phyloP scores from a whole-genome alignment of 2,329 filamentous ascomycete species.

The Fusarium temperatum region DNA sequence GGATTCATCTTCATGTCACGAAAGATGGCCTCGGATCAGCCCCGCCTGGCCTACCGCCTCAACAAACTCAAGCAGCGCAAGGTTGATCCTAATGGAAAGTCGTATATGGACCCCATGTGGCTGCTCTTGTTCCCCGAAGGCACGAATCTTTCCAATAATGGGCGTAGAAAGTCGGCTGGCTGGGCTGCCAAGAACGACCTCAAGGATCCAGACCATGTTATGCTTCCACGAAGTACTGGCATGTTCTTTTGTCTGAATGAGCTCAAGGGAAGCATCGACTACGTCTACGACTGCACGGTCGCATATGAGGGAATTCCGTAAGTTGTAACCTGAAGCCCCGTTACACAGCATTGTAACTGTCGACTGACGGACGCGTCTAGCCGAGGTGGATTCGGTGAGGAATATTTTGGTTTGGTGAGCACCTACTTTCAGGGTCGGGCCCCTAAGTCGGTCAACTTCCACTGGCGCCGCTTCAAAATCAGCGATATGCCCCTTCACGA shows the following conservation, averaged over 20 bases:
- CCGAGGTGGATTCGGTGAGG: constrained; percentile 85
- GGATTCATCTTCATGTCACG: constrained; percentile 93
- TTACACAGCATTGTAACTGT: constrained; percentile 5
- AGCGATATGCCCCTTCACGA: constrained; percentile 83
- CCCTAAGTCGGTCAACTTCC: constrained; percentile 95
- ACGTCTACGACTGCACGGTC: constrained; percentile 92
- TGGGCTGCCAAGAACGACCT: constrained; percentile 83
- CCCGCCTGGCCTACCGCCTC: constrained; percentile 78
- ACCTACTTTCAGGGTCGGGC: constrained; percentile 90
- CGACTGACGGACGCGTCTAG: constrained; percentile 51
- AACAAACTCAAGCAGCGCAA: constrained; percentile 71
- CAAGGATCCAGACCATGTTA: constrained; percentile 75
- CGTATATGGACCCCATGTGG: constrained; percentile 84
- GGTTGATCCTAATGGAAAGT: constrained; percentile 61
- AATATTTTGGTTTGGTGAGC: constrained; percentile 85
- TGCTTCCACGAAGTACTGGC: constrained; percentile 83
- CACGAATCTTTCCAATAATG: constrained; percentile 79
- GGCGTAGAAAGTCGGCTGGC: constrained; percentile 72
- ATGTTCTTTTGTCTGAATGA: constrained; percentile 82
- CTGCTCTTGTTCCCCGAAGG: constrained; percentile 88
- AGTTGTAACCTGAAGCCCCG: constrained; percentile 54
- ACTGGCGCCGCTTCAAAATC: constrained; percentile 88
- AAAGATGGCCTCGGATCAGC: constrained; percentile 84
- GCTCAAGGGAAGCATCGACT: constrained; percentile 77
- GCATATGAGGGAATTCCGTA: constrained; percentile 94